Base-by-base conservation (phyloP, 2,329 filamentous ascomycete species). In the Penicillium sp. region DNA sequence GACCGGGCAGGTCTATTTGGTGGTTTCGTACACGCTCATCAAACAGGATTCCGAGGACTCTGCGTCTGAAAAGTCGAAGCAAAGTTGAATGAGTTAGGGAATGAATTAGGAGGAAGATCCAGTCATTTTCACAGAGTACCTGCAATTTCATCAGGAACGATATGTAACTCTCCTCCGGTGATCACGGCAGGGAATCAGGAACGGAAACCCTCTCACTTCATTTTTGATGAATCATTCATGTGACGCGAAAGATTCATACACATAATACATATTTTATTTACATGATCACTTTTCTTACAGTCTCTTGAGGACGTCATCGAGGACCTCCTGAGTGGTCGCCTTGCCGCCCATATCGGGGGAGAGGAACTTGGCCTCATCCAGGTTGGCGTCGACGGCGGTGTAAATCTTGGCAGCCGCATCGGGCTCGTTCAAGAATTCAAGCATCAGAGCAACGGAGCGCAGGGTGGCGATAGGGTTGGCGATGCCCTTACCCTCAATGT, bases 381-480 rank as follows among this genome's bases (percentile, higher is more conserved):
- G 74, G 68, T 93, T 94, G 38, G 77, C 90, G 71, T 98, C 93
- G 25, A 97, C 90, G 24, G 93, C 93, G 50, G 83, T 79, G 70
- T 97, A 95, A 62, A 98, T 95, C 74, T 78, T 84, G 28, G 87
- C 89, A 32, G 93, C 93, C 18, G 93, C 93, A 54, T 81, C 76
- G 71, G 90, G 85, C 76, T 95, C 84, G 55, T 89, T 83, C 56
- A 97, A 76, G 73, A 97, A 98, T 77, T 97, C 91, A 57, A 98
- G 78, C 93, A 98, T 97, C 53, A 96, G 78, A 32, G 87, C 93
- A 12, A 90, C 86, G 70, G 87, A 93, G 65, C 93, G 79, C 56
- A 98, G 80, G 8, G 93, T 97, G 33, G 93, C 93, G 65, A 98
- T 94, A 25, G 93, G 93, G 74, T 98, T 98, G 58, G 93, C 90